Percentiles rank a stretch among this genome's conserved stretches.
Evolutionary conservation across 805 yeast genomes (phyloP).

Genomic region (Clavispora vitiphila): DNA sequence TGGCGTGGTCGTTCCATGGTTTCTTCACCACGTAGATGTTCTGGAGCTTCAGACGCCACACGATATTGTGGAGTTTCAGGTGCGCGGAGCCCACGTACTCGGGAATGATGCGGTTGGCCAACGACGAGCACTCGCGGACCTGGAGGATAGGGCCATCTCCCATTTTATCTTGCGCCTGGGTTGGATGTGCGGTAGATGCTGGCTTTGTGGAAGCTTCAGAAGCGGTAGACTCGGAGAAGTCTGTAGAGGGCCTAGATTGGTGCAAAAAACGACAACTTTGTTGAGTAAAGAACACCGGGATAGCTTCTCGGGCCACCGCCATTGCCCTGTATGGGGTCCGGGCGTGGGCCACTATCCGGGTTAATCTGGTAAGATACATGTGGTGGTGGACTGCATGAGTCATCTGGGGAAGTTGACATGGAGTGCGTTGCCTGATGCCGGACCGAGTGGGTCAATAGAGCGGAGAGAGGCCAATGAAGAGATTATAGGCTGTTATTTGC

Average conservation of each 20-base stretch:
- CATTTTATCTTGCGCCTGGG: not conserved
- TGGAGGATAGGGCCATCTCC: not conserved
- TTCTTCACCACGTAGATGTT: conserved; percentile 81
- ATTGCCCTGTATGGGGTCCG: not conserved
- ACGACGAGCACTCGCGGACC: conserved; percentile 7
- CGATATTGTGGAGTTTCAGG: conserved; percentile 56
- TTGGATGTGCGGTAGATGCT: no score
- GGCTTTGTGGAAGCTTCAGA: no score
- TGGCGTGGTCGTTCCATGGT: conserved; percentile 67
- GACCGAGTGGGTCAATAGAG: no score
- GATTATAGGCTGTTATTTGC: no score
- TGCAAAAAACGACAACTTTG: not conserved
- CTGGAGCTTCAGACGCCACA: conserved; percentile 69
- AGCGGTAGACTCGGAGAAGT: no score
- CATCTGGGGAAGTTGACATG: not conserved
- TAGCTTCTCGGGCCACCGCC: not conserved
- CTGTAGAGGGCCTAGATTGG: not conserved
- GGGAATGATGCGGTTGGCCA: conserved; percentile 29
- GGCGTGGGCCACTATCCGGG: not conserved
- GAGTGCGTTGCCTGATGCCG: not conserved
- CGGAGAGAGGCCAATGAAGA: no score
- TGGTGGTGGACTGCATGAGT: conserved; percentile 1
- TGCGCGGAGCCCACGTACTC: conserved; percentile 51
- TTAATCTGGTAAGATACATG: not conserved
- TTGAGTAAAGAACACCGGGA: not conserved